A percentile compares a stretch with the other conserved stretches of the same genome.
These are phyloP conservation scores for Berberis thunbergii DNA, from an alignment of 164 flowering plant species.

Conservation along the genomic window DNA sequence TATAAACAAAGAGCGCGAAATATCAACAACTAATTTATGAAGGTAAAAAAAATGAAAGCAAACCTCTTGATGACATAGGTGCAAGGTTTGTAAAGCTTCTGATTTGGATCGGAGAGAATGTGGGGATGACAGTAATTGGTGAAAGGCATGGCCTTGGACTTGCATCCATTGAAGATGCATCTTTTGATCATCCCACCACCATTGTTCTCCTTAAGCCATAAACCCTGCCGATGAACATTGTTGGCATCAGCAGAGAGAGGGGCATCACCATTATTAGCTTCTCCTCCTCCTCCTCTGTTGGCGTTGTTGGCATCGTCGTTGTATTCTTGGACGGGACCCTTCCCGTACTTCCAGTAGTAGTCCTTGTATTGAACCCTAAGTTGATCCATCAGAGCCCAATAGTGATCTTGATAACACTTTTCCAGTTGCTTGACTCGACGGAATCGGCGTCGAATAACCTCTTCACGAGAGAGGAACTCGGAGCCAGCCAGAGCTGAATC, in stretches of 20 bases:
- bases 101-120: constrained; percentile 56
- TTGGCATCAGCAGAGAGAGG: constrained; percentile 7
- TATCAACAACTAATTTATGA: too few relatives aligned
- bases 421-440: constrained; percentile 32
- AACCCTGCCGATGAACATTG: constrained; percentile 10
- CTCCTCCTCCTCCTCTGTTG: not conserved
- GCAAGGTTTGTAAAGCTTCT: constrained; percentile 75
- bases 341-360: constrained; percentile 62
- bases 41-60: not conserved
- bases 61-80: constrained; percentile 54
- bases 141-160: constrained; percentile 76
- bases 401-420: constrained; percentile 34
- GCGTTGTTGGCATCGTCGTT: constrained; percentile 11
- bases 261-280: not conserved
- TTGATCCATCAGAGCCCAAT: constrained; percentile 76
- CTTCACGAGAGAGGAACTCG: constrained; percentile 34
- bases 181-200: constrained; percentile 5
- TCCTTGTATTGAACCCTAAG: constrained; percentile 44
- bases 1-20: not conserved
- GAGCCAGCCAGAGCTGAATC: constrained; percentile 30
- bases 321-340: constrained; percentile 49
- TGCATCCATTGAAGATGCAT: constrained; percentile 53
- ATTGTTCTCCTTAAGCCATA: not conserved
- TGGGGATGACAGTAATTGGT: constrained; percentile 67
- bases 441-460: constrained; percentile 47